A percentile compares a stretch with the other conserved stretches of the same genome.
phyloP scores from a whole-genome alignment of 2,329 filamentous ascomycete species.

The Cladophialophora immunda region DNA sequence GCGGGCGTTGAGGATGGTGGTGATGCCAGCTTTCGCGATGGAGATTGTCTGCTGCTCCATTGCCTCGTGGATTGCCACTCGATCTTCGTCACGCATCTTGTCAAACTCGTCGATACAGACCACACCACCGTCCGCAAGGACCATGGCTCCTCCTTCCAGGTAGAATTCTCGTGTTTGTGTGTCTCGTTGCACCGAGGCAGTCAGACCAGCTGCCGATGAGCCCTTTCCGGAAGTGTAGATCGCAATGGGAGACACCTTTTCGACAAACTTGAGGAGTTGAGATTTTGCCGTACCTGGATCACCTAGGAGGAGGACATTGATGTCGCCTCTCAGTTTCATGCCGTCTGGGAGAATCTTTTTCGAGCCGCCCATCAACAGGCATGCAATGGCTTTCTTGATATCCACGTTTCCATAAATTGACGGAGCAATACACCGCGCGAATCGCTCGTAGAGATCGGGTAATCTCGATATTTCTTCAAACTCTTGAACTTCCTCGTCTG shows the following conservation, averaged over 20 bases:
- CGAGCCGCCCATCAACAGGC: slow-evolving; percentile 89
- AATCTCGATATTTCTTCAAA: slow-evolving; percentile 89
- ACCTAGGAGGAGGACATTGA: slow-evolving; percentile 95
- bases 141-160: slow-evolving; percentile 97
- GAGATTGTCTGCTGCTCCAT: slow-evolving; percentile 99
- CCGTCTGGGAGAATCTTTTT: slow-evolving; percentile 98
- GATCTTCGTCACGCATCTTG: slow-evolving; percentile 98
- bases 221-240: slow-evolving; percentile 99
- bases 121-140: slow-evolving; percentile 93
- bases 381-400: slow-evolving; percentile 97
- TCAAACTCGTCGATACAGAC: slow-evolving; percentile 99
- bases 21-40: slow-evolving; percentile 95
- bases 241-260: slow-evolving; percentile 93
- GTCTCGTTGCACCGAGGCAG: slow-evolving; percentile 94
- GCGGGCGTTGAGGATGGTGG: slow-evolving; percentile 93
- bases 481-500: slow-evolving; percentile 96
- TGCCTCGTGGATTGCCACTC: slow-evolving; percentile 97
- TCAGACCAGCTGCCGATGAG: slow-evolving; percentile 95
- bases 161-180: slow-evolving; percentile 94
- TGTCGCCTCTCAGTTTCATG: slow-evolving; percentile 97
- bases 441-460: slow-evolving; percentile 89
- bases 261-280: slow-evolving; percentile 95
- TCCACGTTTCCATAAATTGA: slow-evolving; percentile 96
- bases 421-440: slow-evolving; percentile 91
- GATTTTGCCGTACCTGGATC: slow-evolving; percentile 99